Conservation (phyloP, 495 filamentous ascomycete genomes). For the Penicillium diatomitis region DNA sequence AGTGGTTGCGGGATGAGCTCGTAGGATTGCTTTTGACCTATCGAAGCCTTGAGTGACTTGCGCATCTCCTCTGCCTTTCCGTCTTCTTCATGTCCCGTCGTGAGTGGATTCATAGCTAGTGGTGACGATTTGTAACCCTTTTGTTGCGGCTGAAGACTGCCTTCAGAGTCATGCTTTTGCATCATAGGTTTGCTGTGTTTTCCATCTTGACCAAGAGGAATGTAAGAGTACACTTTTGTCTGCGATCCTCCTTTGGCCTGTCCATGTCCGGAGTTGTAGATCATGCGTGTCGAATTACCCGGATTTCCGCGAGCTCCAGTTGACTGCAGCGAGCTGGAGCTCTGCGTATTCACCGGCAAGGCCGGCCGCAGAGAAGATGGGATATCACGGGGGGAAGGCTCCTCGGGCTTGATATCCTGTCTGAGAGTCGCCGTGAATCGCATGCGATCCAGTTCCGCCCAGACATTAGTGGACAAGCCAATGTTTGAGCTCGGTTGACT, state of each 20-base stretch:
- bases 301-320: not conserved
- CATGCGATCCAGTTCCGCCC: slow-evolving; percentile 20
- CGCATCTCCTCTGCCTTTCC: not conserved
- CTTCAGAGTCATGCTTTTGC: slow-evolving; percentile 5
- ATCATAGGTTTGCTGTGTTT: not conserved
- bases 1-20: not conserved
- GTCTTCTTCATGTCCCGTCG: slow-evolving; percentile 1
- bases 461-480: not conserved
- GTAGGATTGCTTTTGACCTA: not conserved
- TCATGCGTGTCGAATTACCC: slow-evolving; percentile 2
- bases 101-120: slow-evolving; percentile 18
- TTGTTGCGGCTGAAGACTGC: slow-evolving; percentile 6
- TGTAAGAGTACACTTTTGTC: not conserved
- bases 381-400: not conserved
- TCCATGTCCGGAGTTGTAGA: not conserved
- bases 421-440: slow-evolving; percentile 23
- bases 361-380: not conserved
- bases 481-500: not conserved
- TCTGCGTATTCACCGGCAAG: not conserved
- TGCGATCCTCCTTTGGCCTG: not conserved
- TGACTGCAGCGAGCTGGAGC: not conserved
- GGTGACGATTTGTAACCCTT: slow-evolving; percentile 28
- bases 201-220: not conserved
- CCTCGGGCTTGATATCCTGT: slow-evolving; percentile 7
- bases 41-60: not conserved